These are phyloP conservation scores for Aspergillus texensis DNA, from an alignment of 2,329 filamentous ascomycete genomes.

Conservation along the genomic window DNA sequence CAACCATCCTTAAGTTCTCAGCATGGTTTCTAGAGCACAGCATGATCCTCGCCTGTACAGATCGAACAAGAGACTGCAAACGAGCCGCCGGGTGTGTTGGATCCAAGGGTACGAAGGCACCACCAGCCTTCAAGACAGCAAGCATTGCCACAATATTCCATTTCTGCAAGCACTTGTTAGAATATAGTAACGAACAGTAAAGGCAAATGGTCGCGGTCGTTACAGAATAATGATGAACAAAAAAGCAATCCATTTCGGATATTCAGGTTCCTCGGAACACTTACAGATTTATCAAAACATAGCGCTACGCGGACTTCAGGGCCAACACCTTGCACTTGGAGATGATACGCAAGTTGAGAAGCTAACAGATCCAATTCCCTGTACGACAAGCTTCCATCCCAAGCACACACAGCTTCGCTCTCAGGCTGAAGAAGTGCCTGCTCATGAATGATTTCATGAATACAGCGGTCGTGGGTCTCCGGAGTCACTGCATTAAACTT, in stretches of 20 bases:
- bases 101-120: slow-evolving; percentile 46
- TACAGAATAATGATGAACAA: neutral
- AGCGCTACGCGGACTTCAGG: slow-evolving; percentile 40
- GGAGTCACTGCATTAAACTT: slow-evolving; percentile 54
- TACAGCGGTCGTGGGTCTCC: slow-evolving; percentile 41
- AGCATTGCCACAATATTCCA: slow-evolving; percentile 47
- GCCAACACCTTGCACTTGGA: slow-evolving; percentile 44
- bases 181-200: neutral
- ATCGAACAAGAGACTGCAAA: slow-evolving; percentile 35
- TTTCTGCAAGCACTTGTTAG: slow-evolving; percentile 32
- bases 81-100: slow-evolving; percentile 43
- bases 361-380: slow-evolving; percentile 41
- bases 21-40: slow-evolving; percentile 35
- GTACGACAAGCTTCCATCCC: slow-evolving; percentile 45
- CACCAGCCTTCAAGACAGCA: slow-evolving; percentile 46
- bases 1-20: slow-evolving; percentile 24
- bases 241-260: neutral
- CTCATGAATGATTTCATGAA: slow-evolving; percentile 42
- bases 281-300: slow-evolving; percentile 48
- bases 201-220: neutral
- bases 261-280: slow-evolving; percentile 13
- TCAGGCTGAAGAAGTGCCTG: slow-evolving; percentile 39
- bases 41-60: slow-evolving; percentile 36
- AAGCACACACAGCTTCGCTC: slow-evolving; percentile 39
- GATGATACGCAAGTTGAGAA: slow-evolving; percentile 39